A percentile compares a stretch with the other conserved stretches of the same genome.
Conservation (phyloP, 306 rosid genomes). For the Begonia loranthoides region DNA sequence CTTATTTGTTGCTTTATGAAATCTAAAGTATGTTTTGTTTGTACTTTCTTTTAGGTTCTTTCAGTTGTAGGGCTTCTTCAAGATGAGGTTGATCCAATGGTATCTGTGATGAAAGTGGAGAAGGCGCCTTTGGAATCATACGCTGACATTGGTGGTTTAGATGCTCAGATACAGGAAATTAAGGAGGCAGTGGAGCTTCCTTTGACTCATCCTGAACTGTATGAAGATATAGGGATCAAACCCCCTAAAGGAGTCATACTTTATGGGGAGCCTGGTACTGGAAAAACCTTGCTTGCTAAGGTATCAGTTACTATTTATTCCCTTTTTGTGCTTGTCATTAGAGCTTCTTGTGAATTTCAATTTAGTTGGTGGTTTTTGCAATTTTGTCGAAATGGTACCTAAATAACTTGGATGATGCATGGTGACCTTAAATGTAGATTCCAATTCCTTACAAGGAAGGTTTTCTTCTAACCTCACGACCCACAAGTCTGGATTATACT, state of each 20-base stretch:
- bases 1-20: not conserved
- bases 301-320: slow-evolving; percentile 12
- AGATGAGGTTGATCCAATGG: slow-evolving; percentile 98
- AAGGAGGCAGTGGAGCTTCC: slow-evolving; percentile 99
- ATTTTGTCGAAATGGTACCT: too few relatives aligned
- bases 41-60: slow-evolving; percentile 43
- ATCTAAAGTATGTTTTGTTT: slow-evolving; percentile 1
- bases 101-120: slow-evolving; percentile 81
- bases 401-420: too few relatives aligned
- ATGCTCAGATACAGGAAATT: slow-evolving; percentile 98
- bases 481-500: too few relatives aligned
- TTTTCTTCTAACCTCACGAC: too few relatives aligned
- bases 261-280: slow-evolving; percentile 97
- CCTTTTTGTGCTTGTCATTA: too few relatives aligned
- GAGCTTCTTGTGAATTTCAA: too few relatives aligned
- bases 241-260: slow-evolving; percentile 97
- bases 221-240: slow-evolving; percentile 94
- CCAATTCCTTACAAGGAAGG: too few relatives aligned
- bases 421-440: too few relatives aligned
- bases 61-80: slow-evolving; percentile 98
- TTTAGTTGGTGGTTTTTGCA: too few relatives aligned
- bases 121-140: slow-evolving; percentile 95
- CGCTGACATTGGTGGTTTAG: slow-evolving; percentile 98
- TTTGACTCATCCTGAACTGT: slow-evolving; percentile 87
- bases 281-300: slow-evolving; percentile 95